Base-by-base conservation (phyloP, 2,329 filamentous ascomycete species). In the Helicocarpus griseus region DNA sequence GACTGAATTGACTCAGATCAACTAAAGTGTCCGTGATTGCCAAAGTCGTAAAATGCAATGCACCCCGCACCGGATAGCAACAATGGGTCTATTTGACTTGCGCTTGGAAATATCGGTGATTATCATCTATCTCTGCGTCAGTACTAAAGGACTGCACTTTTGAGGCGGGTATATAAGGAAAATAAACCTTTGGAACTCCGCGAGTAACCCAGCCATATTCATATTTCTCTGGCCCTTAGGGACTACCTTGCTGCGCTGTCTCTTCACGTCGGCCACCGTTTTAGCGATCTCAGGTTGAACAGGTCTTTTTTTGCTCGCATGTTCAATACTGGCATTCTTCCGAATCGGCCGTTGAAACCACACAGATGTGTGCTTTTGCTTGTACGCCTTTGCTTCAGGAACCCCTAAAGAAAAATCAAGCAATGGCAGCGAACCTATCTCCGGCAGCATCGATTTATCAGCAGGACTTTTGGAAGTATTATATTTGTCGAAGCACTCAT, bases 141-240 rank as follows among this genome's bases (percentile, higher is more conserved):
- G 28, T 46, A 2, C 28, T 33, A 28, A 11, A 11, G 7, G 14
- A 46, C 9, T 1, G 8, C 31, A 13, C 5, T 13, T 5, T 46
- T 45, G 14, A 39, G 31, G 29, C 4, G 14, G 21, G 13, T 22
- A n/a, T 36, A 2, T 11, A 45, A 17, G n/a, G 21, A 35, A 21
- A 21, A 21, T 9, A 24, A 36, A 48, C 57, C 46, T 62, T 7
- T 60, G 46, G 51, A 69, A 67, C n/a, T 65, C 61, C n/a, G 57
- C 54, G 21, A 69, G 55, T 11, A 67, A 26, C 33, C 59, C 61
- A 14, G 55, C 54, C 40, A 69, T 57, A 51, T 66, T 60, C 31
- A 57, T 61, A 9, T 46, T 46, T 11, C 53, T 54, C 22, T 58
- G 60, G 28, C 57, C 48, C 53, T 60, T 69, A 58, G 65, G 61